These are phyloP conservation scores for Zygnema circumcarinatum DNA, from an alignment of 139 green algal genomes.

Conservation along the genomic window DNA sequence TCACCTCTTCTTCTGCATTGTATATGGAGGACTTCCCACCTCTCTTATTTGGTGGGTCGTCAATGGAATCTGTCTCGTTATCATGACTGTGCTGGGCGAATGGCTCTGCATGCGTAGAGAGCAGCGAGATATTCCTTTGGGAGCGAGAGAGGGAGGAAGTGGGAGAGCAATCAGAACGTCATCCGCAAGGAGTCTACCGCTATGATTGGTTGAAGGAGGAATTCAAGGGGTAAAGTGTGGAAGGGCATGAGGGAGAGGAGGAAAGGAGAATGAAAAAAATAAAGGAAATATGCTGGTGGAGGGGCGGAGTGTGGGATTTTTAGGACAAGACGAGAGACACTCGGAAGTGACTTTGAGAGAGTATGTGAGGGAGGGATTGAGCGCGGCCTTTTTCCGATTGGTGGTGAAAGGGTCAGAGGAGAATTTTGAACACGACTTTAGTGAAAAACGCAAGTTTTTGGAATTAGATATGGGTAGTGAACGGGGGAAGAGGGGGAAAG, in stretches of 20 bases:
- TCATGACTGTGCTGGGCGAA: constrained; percentile 85
- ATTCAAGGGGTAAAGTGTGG: not conserved
- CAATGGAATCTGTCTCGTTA: constrained; percentile 69
- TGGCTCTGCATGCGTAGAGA: constrained; percentile 89
- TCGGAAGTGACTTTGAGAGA: too few relatives aligned
- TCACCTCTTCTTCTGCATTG: constrained; percentile 72
- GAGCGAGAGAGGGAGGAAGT: not conserved
- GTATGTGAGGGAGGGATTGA: too few relatives aligned
- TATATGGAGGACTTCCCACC: constrained; percentile 72
- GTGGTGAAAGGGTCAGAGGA: too few relatives aligned
- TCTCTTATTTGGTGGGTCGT: constrained; percentile 79
- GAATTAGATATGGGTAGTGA: too few relatives aligned
- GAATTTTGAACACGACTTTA: too few relatives aligned
- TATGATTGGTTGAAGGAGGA: not conserved
- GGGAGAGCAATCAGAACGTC: not conserved
- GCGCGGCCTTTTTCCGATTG: too few relatives aligned
- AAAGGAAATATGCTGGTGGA: too few relatives aligned
- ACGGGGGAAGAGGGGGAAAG: too few relatives aligned
- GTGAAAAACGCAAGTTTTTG: too few relatives aligned
- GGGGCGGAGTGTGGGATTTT: too few relatives aligned
- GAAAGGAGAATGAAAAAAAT: too few relatives aligned
- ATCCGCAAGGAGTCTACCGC: not conserved
- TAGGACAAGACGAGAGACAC: too few relatives aligned
- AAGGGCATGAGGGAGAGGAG: not conserved
- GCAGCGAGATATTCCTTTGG: constrained; percentile 88